Percentiles rank a stretch among this genome's conserved stretches.
These are phyloP conservation scores for Chloris gayana DNA, from an alignment of 176 grass and related monocot genomes.

Conservation along the genomic window DNA sequence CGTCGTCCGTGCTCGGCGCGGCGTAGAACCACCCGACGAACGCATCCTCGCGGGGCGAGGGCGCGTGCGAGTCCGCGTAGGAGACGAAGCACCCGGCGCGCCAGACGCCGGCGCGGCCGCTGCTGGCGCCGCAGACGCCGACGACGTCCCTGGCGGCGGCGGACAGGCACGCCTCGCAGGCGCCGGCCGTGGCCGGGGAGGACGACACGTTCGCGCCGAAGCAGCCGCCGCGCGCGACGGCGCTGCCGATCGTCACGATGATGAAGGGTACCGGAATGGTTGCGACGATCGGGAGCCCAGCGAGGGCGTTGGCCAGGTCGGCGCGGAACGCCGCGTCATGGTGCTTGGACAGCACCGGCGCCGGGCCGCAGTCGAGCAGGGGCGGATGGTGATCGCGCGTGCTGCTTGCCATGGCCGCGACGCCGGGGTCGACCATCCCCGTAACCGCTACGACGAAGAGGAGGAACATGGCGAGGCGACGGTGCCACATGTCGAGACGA, in stretches of 20 bases:
- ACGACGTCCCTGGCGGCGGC: constrained; percentile 2
- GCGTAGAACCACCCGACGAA: constrained; percentile 11
- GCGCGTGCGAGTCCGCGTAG: background rate
- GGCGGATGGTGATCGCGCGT: background rate
- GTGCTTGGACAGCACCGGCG: background rate
- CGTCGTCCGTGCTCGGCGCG: background rate
- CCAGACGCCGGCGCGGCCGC: background rate
- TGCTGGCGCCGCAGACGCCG: background rate
- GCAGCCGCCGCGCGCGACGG: background rate
- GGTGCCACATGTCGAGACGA: background rate
- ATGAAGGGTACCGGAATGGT: background rate
- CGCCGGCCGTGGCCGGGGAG: background rate
- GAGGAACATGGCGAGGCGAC: background rate
- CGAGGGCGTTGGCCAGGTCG: background rate
- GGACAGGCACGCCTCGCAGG: background rate
- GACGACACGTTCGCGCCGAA: background rate
- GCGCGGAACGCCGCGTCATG: background rate
- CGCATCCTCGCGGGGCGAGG: background rate
- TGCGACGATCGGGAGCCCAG: background rate
- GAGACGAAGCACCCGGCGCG: background rate
- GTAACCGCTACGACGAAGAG: too few species aligned
- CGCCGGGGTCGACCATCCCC: background rate
- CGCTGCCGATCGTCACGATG: background rate
- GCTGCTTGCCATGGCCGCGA: background rate
- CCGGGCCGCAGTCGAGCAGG: constrained; percentile 5